A percentile compares a stretch with the other conserved stretches of the same genome.
Conservation (phyloP, 2,329 filamentous ascomycete species). For the Penicillium sp. region DNA sequence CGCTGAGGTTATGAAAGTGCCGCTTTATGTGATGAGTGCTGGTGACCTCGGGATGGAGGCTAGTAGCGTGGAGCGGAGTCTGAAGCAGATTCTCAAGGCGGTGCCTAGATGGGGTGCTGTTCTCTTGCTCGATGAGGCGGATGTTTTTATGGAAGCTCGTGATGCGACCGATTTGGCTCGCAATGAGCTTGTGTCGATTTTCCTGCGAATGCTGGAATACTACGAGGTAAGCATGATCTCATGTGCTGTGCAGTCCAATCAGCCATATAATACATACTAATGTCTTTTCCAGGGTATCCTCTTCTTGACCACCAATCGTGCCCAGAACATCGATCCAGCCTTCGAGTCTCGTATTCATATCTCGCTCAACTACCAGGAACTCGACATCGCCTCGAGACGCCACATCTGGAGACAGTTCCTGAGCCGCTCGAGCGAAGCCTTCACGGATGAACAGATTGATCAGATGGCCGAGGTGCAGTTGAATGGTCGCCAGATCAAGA, state of each 20-base stretch:
- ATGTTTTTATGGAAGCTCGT: constrained; percentile 38
- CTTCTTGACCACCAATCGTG: constrained; percentile 55
- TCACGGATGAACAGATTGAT: constrained; percentile 27
- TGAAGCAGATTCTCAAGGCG: constrained; percentile 52
- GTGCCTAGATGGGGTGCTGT: constrained; percentile 55
- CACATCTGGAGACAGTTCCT: constrained; percentile 52
- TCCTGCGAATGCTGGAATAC: constrained; percentile 33
- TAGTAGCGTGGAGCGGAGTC: constrained; percentile 44
- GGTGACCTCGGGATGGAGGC: constrained; percentile 53
- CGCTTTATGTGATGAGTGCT: constrained; percentile 51
- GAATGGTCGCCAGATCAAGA: constrained; percentile 48
- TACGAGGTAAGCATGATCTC: constrained; percentile 22
- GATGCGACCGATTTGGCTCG: constrained; percentile 44
- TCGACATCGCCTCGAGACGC: constrained; percentile 37
- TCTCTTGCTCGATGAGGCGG: constrained; percentile 54
- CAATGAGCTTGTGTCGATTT: constrained; percentile 49
- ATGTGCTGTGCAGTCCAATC: too few relatives aligned
- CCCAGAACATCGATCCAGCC: constrained; percentile 53
- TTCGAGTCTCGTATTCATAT: constrained; percentile 52
- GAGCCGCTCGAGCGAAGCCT: constrained; percentile 14
- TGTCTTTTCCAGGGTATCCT: constrained; percentile 46
- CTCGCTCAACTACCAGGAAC: constrained; percentile 41
- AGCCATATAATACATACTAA: constrained; percentile 30
- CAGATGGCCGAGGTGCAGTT: constrained; percentile 23
- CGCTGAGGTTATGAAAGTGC: constrained; percentile 54